Conservation (phyloP, 139 green algal genomes). For the Deuterostichococcus epilithicus region DNA sequence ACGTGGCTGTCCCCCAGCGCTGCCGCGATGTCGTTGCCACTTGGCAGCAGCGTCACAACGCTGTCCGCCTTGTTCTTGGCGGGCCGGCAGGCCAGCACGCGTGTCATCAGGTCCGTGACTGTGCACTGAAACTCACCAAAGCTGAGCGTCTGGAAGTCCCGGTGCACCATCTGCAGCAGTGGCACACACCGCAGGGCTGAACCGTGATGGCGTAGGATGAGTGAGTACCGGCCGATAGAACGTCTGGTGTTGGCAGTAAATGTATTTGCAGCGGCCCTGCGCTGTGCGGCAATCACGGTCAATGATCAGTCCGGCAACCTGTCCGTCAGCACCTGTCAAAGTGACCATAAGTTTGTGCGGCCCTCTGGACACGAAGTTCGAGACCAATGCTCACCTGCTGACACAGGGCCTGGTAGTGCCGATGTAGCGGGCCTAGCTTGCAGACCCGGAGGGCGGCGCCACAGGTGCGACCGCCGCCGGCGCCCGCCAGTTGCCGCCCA, state of each 20-base stretch:
- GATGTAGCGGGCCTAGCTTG: not conserved
- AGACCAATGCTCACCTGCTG: too few relatives aligned
- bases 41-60: not conserved
- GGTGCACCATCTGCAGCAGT: not conserved
- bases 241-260: too few relatives aligned
- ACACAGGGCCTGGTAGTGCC: not conserved
- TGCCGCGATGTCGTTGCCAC: not conserved
- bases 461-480: not conserved
- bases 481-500: not conserved
- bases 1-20: not conserved
- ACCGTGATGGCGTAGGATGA: too few relatives aligned
- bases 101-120: not conserved
- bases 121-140: not conserved
- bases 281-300: too few relatives aligned
- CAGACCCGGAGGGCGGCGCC: not conserved
- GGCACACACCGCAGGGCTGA: too few relatives aligned
- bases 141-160: not conserved
- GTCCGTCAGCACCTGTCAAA: too few relatives aligned
- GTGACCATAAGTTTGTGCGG: too few relatives aligned
- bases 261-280: too few relatives aligned
- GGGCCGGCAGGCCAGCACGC: not conserved
- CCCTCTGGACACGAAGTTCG: too few relatives aligned
- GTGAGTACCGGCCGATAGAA: too few relatives aligned
- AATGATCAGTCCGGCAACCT: too few relatives aligned
- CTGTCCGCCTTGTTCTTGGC: not conserved